Evolutionary conservation across 108 stramenopile species (phyloP), one percentile per base, ranked within the genome.

Genomic region (Cyclotella choctawhatcheeana): DNA sequence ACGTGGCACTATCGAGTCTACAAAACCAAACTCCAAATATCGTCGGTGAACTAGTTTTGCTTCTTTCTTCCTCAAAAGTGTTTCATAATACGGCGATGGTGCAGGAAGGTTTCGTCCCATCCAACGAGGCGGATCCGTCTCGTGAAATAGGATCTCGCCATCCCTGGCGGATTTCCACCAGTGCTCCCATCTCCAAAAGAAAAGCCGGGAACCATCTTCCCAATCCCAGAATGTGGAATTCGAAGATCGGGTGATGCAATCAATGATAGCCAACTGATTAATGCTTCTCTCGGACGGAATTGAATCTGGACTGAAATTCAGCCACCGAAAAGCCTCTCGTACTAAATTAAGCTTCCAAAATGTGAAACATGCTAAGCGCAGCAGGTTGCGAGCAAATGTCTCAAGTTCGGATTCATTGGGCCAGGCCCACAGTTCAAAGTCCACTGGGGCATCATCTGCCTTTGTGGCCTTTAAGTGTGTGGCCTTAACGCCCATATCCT

Each of bases 171-270:
- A 29, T 17, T 44, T 53, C 53, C 45, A 55, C 33, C 43, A 70
- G 6, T 47, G 27, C 37, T 71, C 64, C 74, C 80, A 81, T 14
- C 53, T 30, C 80, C 80, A 81, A 54, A 63, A 69, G 33, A 81
- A 64, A 0, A 44, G 61, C 16, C 58, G n/a, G 5, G 64, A 67
- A 17, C 80, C 80, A 34, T 69, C 68, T 14, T 62, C 52, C 80
- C 74, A 75, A 3, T 76, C 69, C 74, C 73, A 81, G 56, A 54
- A 81, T 16, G 67, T 44, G 3, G 79, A 47, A 29, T 26, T 10
- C 2, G 27, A 33, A 1, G 61, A 6, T 22, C 52, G 44, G 5
- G 16, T 18, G 2, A 67, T 13, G 14, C 63, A 62, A 33, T 81
- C 79, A 1, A 31, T 0, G 18, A 33, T 58, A 45, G 2, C 30